phyloP scores from a whole-genome alignment of 1,284 basidiomycete genomes.

The Erythrobasidium hasegawianum region DNA sequence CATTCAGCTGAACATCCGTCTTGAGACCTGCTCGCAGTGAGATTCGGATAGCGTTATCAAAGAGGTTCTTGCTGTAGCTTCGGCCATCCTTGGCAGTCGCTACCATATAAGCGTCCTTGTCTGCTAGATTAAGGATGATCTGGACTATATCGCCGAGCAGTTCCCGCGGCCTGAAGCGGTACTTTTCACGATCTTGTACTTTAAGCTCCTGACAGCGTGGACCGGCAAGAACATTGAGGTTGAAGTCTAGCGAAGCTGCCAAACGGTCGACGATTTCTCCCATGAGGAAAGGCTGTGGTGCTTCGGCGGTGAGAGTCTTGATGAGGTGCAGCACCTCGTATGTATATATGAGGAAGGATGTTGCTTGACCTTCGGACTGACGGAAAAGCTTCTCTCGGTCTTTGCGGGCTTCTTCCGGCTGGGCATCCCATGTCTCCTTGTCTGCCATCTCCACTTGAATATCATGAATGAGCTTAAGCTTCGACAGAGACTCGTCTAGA shows the following conservation, averaged over 20 bases:
- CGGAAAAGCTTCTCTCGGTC: conserved; percentile 79
- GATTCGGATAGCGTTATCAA: conserved; percentile 73
- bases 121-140: conserved; percentile 84
- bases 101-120: conserved; percentile 72
- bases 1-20: conserved; percentile 71
- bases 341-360: conserved; percentile 79
- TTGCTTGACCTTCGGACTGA: conserved; percentile 73
- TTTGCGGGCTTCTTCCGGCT: conserved; percentile 67
- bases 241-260: conserved; percentile 96
- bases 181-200: conserved; percentile 82
- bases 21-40: conserved; percentile 68
- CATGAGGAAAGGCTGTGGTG: conserved; percentile 88
- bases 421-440: conserved; percentile 62
- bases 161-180: conserved; percentile 79
- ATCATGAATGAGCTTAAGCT: conserved; percentile 79
- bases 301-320: conserved; percentile 86
- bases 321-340: conserved; percentile 83
- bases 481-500: conserved; percentile 90
- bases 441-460: conserved; percentile 83
- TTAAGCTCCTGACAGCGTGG: conserved; percentile 74
- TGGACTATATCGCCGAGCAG: conserved; percentile 84
- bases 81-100: conserved; percentile 90
- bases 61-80: conserved; percentile 80
- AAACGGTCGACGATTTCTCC: conserved; percentile 93
- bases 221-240: conserved; percentile 82